Conservation (phyloP, 2,329 filamentous ascomycete species). For the Pleochaeta shiraiana region DNA sequence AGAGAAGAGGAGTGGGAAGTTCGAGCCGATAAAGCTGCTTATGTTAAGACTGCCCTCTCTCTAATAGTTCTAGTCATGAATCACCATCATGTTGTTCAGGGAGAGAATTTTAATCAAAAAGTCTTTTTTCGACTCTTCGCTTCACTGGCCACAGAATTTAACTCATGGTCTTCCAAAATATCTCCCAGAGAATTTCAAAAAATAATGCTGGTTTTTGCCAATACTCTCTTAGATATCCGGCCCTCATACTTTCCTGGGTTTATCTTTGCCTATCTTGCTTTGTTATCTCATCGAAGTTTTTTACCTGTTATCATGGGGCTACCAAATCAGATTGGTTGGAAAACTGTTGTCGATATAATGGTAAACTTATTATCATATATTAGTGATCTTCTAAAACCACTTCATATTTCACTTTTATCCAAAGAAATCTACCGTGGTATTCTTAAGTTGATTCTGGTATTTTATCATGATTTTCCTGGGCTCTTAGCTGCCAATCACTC, state of each 20-base stretch:
- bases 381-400: constrained; percentile 56
- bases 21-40: constrained; percentile 40
- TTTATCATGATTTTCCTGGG: constrained; percentile 89
- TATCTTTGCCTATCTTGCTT: constrained; percentile 59
- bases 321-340: constrained; percentile 51
- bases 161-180: constrained; percentile 33
- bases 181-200: constrained; percentile 39
- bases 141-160: constrained; percentile 56
- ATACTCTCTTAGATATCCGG: constrained; percentile 48
- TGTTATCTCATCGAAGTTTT: constrained; percentile 71
- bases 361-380: constrained; percentile 51
- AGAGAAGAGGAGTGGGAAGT: constrained; percentile 36
- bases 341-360: constrained; percentile 49
- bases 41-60: constrained; percentile 57
- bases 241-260: constrained; percentile 65
- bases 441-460: constrained; percentile 58
- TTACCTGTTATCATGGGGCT: constrained; percentile 54
- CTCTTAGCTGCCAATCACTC: constrained; percentile 79
- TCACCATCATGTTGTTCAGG: constrained; percentile 62
- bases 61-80: constrained; percentile 65
- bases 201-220: constrained; percentile 50
- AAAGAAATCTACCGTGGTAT: constrained; percentile 73
- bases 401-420: constrained; percentile 43
- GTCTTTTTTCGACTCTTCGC: constrained; percentile 86
- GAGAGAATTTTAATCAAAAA: constrained; percentile 65